A percentile compares a stretch with the other conserved stretches of the same genome.
phyloP scores from a whole-genome alignment of 768 basidiomycete species.

The Crepidotus variabilis region DNA sequence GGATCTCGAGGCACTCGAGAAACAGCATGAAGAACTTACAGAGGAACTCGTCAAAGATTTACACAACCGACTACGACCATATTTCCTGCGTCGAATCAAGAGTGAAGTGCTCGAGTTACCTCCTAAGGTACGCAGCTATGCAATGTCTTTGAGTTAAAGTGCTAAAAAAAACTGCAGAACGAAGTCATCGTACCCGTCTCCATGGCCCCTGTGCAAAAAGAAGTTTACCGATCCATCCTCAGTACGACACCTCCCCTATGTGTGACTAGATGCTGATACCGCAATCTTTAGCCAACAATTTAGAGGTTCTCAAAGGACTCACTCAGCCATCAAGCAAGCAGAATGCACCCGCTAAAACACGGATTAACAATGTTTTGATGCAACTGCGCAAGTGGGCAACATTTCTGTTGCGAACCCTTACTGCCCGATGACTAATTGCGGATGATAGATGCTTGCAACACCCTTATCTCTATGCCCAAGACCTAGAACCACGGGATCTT shows the following conservation, averaged over 20 bases:
- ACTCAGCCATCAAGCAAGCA: slow-evolving; percentile 37
- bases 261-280: slow-evolving; percentile 7
- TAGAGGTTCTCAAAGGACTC: slow-evolving; percentile 61
- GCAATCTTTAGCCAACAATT: slow-evolving; percentile 56
- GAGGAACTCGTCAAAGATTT: slow-evolving; percentile 80
- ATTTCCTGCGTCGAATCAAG: slow-evolving; percentile 92
- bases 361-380: slow-evolving; percentile 83
- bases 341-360: slow-evolving; percentile 40
- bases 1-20: slow-evolving; percentile 71
- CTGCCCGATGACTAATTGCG: background rate
- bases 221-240: slow-evolving; percentile 82
- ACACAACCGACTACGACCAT: slow-evolving; percentile 76
- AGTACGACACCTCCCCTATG: slow-evolving; percentile 38
- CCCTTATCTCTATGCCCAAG: slow-evolving; percentile 79
- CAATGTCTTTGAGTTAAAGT: background rate
- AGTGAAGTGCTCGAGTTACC: slow-evolving; percentile 90
- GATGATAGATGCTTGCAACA: slow-evolving; percentile 77
- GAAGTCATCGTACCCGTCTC: slow-evolving; percentile 91
- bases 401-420: background rate
- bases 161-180: slow-evolving; percentile 46
- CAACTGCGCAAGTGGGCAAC: slow-evolving; percentile 75
- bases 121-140: slow-evolving; percentile 59
- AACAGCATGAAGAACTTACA: slow-evolving; percentile 70
- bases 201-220: slow-evolving; percentile 81
- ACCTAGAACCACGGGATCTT: slow-evolving; percentile 72